Conservation (phyloP, 441 rosid species). For the Corymbia calophylla region DNA sequence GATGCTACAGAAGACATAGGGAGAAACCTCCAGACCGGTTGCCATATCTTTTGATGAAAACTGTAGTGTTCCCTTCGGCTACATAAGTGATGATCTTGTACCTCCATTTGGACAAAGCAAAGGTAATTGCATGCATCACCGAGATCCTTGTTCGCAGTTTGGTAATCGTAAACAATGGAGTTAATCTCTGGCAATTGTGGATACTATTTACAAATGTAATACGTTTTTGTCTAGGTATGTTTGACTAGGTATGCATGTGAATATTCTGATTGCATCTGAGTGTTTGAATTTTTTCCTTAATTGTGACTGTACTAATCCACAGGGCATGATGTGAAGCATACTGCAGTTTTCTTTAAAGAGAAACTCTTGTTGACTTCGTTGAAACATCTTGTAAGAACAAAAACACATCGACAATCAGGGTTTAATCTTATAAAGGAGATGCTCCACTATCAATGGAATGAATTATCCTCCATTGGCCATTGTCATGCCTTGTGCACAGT, state of each 20-base stretch:
- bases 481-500: background rate
- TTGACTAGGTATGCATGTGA: background rate
- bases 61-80: too few species aligned
- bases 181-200: too few species aligned
- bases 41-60: too few species aligned
- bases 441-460: background rate
- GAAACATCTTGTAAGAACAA: background rate
- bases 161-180: too few species aligned
- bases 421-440: background rate
- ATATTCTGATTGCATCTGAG: background rate
- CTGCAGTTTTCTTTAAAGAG: background rate
- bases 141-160: too few species aligned
- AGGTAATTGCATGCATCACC: too few species aligned
- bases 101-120: too few species aligned
- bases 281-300: background rate
- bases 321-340: background rate
- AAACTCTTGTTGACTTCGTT: background rate
- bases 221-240: background rate
- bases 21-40: too few species aligned
- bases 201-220: background rate
- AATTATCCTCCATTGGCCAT: background rate
- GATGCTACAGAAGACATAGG: too few species aligned
- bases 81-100: too few species aligned
- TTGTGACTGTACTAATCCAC: background rate
- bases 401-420: background rate